Evolutionary conservation across 306 rosid species (phyloP).

Genomic region (Dalbergia cultrata): DNA sequence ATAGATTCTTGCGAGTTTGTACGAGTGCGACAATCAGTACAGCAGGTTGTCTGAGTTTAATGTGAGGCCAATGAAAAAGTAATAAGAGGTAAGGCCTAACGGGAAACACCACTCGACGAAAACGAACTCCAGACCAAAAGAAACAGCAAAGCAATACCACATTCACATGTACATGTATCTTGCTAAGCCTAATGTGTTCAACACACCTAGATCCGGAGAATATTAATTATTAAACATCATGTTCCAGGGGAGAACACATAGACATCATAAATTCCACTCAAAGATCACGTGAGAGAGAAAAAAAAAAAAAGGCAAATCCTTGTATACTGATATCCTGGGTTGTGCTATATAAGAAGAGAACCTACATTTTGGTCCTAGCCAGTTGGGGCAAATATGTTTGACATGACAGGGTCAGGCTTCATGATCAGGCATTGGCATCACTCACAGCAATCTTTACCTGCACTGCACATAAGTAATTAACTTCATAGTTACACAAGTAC

Average conservation of each 20-base stretch:
- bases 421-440: constrained; percentile 25
- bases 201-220: constrained; percentile 6
- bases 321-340: constrained; percentile 28
- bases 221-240: neutral
- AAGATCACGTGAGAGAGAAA: neutral
- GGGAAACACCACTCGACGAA: neutral
- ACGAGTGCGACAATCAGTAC: no score
- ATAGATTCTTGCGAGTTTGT: no score
- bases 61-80: neutral
- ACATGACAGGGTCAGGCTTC: constrained; percentile 27
- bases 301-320: neutral
- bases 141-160: constrained; percentile 1
- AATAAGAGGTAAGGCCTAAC: neutral
- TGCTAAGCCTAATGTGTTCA: neutral
- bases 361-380: constrained; percentile 15
- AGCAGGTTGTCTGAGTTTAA: neutral
- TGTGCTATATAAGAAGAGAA: constrained; percentile 9
- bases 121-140: neutral
- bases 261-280: constrained; percentile 24
- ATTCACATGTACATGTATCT: constrained; percentile 14
- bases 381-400: constrained; percentile 21
- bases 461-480: constrained; percentile 40
- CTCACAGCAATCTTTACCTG: constrained; percentile 38
- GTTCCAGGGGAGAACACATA: neutral
- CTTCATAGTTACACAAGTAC: neutral